Base-by-base conservation (phyloP, 2,329 filamentous ascomycete species). In the Ascochyta clinopodiicola region DNA sequence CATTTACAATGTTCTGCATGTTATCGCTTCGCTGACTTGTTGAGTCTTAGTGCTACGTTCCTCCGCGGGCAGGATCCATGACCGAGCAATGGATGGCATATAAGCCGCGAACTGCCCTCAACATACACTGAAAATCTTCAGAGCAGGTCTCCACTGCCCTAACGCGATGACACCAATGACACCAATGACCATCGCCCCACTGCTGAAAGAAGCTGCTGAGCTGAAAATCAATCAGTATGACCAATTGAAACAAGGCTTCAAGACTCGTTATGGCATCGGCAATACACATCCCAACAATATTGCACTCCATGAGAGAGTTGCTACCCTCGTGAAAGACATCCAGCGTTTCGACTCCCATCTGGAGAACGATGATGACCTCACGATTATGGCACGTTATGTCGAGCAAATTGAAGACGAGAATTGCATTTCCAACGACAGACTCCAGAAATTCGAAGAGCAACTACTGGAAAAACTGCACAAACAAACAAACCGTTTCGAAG, bases 141-240 rank as follows among this genome's bases (percentile, higher is more conserved):
- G 10, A 27, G 31, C 43, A 35, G 31, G 2, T 31, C 9, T 1
- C 4, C 3, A 2, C 5, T 22, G 25, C 42, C 45, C 43, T 27
- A 13, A 22, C 27, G 15, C 34, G 2, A 56, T 56, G 52, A 47
- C 42, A n/a, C 37, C 52, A 19, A 56, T 56, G 52, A 47, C 42
- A n/a, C 37, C 52, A 19, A 43, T 67, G 13, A 44, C 56, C 17
- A 49, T 70, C 32, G 51, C 62, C 4, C 57, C 66, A 3, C 52
- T 63, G n/a, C 54, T 72, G 19, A 61, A 52, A 32, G 60, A 65
- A 44, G 60, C 62, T 8, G 60, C 61, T 15, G 58, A 71, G 31
- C 61, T 69, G 53, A 87, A 86, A 64, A 80, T 87, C 56, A 75
- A 75, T n/a, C 82, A 86, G 62, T 77, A 87, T 7, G 76, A 79